phyloP scores from a whole-genome alignment of 345 rosid genomes.

The Cardamine occulta region DNA sequence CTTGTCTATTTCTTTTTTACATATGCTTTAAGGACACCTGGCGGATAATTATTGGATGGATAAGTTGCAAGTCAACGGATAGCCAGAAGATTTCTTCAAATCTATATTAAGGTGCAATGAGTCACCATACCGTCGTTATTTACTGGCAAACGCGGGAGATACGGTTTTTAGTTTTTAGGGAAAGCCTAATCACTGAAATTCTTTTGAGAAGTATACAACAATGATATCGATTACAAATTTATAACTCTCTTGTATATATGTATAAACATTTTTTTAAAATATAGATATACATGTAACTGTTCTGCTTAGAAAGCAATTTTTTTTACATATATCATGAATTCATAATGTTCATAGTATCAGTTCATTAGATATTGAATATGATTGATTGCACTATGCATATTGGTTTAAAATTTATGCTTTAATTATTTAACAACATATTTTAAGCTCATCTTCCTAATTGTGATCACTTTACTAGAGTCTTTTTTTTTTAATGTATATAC shows the following conservation, averaged over 20 bases:
- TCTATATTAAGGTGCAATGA: slow-evolving; percentile 35
- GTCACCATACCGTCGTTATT: slow-evolving; percentile 19
- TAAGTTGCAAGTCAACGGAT: slow-evolving; percentile 40
- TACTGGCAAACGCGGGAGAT: slow-evolving; percentile 40
- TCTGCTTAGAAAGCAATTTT: background rate
- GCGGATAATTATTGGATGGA: slow-evolving; percentile 20
- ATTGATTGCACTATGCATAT: too few relatives aligned
- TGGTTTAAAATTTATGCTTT: background rate
- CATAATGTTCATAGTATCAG: background rate
- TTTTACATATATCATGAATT: background rate
- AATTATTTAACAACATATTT: background rate
- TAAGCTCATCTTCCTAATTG: background rate
- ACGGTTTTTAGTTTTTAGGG: slow-evolving; percentile 24
- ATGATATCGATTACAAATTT: background rate
- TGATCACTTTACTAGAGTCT: background rate
- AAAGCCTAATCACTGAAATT: background rate
- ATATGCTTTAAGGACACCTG: slow-evolving; percentile 14
- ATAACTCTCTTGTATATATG: background rate
- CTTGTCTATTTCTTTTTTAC: slow-evolving; percentile 35
- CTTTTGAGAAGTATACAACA: background rate
- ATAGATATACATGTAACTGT: background rate
- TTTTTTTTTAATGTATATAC: background rate
- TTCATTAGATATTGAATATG: background rate
- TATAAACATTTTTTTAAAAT: background rate
- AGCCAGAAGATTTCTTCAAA: slow-evolving; percentile 36